Evolutionary conservation across 148 eudicot genomes (phyloP), one percentile per base, ranked within the genome.

Genomic region (Euryodendron excelsum): DNA sequence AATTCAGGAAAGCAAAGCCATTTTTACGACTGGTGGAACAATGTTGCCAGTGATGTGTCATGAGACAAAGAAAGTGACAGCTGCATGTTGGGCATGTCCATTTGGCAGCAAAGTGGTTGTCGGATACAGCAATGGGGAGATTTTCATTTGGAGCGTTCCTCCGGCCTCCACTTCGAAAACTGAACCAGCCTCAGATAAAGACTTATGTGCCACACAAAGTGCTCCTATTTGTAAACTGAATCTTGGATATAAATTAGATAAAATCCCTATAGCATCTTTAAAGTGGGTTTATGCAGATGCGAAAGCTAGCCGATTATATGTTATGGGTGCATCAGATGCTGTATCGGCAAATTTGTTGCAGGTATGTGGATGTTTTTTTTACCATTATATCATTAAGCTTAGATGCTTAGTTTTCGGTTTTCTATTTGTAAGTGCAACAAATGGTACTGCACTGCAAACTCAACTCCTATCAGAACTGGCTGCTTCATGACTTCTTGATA

Each of bases 11-110:
- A 93, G 91, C 87, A 91, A 86, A 88, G 77, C 82, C 75, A 77
- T 93, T 80, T 88, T 75, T 75, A 84, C 90, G 74, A 83, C 81
- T 48, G 89, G 91, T 52, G 91, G 91, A 77, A 73, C 85, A 20
- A 14, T 85, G 28, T 75, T 87, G 44, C 89, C 87, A 9, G 74
- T 88, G n/a, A 70, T 79, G 30, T 50, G 79, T 70, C 92, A 90
- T n/a, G 99, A 93, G 68, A 74, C 85, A 60, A 96, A 92, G 72
- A 85, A 86, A 83, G 97, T 88, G 78, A 90, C 95, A 69, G 85
- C 98, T 78, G 97, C 95, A 77, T 90, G 93, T 80, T 96, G 97
- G 97, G 90, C 85, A 30, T 96, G 98, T 77, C 91, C 97, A 64
- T 81, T 70, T 33, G 99, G 99, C 72, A 96, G 92, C 77, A 96